A percentile compares a stretch with the other conserved stretches of the same genome.
Evolutionary conservation across 2,329 filamentous ascomycete species (phyloP).

Genomic region (Tolypocladium paradoxum): DNA sequence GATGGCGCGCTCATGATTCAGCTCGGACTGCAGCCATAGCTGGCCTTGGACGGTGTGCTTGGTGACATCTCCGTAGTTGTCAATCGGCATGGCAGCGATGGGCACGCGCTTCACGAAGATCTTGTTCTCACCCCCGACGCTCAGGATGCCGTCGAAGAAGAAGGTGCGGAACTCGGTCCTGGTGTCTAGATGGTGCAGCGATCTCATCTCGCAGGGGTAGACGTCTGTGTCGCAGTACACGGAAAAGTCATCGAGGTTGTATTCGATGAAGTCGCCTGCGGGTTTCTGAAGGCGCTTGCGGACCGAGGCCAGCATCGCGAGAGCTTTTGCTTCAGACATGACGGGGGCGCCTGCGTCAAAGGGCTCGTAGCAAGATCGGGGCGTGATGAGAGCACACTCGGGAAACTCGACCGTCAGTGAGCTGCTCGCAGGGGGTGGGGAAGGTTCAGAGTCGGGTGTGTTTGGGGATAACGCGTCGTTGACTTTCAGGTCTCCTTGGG

Average conservation of each 20-base stretch:
- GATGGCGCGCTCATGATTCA: conserved; percentile 29
- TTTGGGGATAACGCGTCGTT: no score
- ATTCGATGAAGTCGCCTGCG: conserved; percentile 27
- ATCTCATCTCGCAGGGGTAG: conserved; percentile 38
- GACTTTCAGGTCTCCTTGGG: no score
- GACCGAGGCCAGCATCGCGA: conserved; percentile 3
- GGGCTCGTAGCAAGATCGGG: conserved; percentile 19
- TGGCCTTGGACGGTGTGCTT: conserved; percentile 35
- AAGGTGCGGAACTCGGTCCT: conserved; percentile 23
- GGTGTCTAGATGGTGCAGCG: conserved; percentile 41
- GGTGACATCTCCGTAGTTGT: conserved; percentile 45
- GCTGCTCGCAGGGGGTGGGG: no score
- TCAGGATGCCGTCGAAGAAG: conserved; percentile 52
- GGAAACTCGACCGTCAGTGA: conserved; percentile 14
- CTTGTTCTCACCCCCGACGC: conserved; percentile 26
- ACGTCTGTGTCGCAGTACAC: conserved; percentile 35
- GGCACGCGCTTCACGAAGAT: conserved; percentile 44
- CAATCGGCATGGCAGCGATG: conserved; percentile 52
- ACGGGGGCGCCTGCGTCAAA: conserved; percentile 16
- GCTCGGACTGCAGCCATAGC: conserved; percentile 53
- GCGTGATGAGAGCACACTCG: conserved; percentile 14
- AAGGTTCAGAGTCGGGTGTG: no score
- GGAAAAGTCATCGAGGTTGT: conserved; percentile 46
- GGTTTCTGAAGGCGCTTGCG: conserved; percentile 5
- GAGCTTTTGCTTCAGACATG: conserved; percentile 10